Conservation (phyloP, 2,329 filamentous ascomycete species). For the Epichloe elymi region DNA sequence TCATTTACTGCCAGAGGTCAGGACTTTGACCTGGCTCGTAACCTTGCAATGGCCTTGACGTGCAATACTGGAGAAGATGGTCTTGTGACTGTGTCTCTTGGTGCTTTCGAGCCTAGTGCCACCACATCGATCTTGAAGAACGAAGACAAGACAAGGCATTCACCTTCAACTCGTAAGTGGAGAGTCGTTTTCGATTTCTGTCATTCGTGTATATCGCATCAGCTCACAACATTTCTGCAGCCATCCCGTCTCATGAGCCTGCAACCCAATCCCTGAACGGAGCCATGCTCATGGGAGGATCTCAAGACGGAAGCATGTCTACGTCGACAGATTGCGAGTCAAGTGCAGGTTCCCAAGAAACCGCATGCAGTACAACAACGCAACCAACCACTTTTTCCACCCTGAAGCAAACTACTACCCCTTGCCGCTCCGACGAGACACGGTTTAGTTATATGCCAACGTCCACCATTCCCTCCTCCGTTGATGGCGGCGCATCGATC, state of each 20-base stretch:
- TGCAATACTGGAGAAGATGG: conserved; percentile 20
- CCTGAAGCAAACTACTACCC: not conserved
- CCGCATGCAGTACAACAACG: not conserved
- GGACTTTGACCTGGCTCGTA: conserved; percentile 9
- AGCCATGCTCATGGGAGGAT: not conserved
- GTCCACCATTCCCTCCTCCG: not conserved
- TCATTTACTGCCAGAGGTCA: not conserved
- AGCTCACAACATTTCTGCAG: not conserved
- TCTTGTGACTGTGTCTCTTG: conserved; percentile 17
- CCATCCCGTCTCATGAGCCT: not conserved
- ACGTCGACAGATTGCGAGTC: conserved; percentile 1
- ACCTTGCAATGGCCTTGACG: conserved; percentile 14
- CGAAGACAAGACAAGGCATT: not conserved
- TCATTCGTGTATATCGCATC: not conserved
- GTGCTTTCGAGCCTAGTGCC: conserved; percentile 6
- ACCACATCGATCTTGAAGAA: conserved; percentile 4
- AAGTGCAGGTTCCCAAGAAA: not conserved
- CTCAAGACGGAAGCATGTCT: not conserved
- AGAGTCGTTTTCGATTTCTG: not conserved
- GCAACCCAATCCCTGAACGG: not conserved
- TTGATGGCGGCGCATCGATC: not conserved
- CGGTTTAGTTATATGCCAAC: not conserved
- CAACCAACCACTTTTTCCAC: not conserved
- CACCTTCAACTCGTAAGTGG: not conserved
- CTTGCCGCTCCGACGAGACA: not conserved